These are phyloP conservation scores for Backusella sp. DNA, from an alignment of 192 early-diverging fungal genomes.

Conservation along the genomic window DNA sequence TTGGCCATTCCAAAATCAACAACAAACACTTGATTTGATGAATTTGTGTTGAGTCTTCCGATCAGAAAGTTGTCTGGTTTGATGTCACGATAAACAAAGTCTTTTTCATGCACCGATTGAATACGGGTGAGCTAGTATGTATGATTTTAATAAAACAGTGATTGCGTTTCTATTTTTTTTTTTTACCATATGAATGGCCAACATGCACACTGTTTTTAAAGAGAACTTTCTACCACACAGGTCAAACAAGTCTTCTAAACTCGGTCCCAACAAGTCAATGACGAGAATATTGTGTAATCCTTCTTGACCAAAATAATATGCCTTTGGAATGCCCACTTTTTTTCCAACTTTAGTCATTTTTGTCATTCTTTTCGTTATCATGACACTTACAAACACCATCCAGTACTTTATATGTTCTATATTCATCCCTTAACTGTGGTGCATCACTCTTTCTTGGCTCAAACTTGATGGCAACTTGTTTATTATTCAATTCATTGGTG, in stretches of 20 bases:
- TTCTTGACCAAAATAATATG: conserved; percentile 96
- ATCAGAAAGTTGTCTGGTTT: conserved; percentile 99
- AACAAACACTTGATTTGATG: conserved; percentile 72
- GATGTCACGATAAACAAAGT: conserved; percentile 95
- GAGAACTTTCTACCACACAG: conserved; percentile 87
- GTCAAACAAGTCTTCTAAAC: conserved; percentile 95
- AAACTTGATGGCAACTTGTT: conserved; percentile 96
- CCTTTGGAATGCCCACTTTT: conserved; percentile 81
- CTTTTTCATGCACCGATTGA: conserved; percentile 88
- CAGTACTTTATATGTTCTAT: conserved; percentile 91
- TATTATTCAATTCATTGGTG: conserved; percentile 79
- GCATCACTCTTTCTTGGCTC: conserved; percentile 93
- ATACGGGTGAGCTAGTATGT: conserved; percentile 61
- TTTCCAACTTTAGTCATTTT: no score
- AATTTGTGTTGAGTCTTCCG: conserved; percentile 63
- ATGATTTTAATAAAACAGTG: no score
- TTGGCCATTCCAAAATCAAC: conserved; percentile 99
- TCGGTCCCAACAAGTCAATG: conserved; percentile 91
- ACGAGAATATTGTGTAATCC: conserved; percentile 92
- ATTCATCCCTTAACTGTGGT: conserved; percentile 95
- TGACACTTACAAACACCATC: conserved; percentile 53
- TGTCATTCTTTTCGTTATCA: background rate
- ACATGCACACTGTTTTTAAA: conserved; percentile 93
- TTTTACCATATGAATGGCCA: conserved; percentile 89
- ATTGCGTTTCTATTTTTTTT: no score